Evolutionary conservation across 176 grass and related monocot species (phyloP).

Genomic region (Paspalum vaginatum): DNA sequence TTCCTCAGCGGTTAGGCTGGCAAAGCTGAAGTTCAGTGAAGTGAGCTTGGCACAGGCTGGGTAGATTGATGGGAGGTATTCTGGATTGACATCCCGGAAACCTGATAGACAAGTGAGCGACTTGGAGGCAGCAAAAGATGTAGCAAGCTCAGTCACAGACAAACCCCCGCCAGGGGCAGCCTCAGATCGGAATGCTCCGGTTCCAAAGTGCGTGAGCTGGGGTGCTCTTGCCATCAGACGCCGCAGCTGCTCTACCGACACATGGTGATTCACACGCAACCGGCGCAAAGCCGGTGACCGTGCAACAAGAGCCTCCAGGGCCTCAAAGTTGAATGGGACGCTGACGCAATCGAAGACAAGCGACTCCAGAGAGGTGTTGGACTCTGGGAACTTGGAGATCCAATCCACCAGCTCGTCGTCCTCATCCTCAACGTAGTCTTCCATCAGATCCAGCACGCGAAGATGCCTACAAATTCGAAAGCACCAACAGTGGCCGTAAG

Average conservation of each 20-base stretch:
- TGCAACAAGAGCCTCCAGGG: conserved; percentile 77
- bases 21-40: conserved; percentile 88
- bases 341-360: conserved; percentile 72
- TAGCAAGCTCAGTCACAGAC: conserved; percentile 53
- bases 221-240: conserved; percentile 78
- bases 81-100: conserved; percentile 64
- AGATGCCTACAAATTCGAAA: conserved; percentile 64
- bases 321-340: conserved; percentile 72
- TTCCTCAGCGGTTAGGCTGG: conserved; percentile 56
- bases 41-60: conserved; percentile 74
- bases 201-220: conserved; percentile 80
- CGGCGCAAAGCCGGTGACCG: conserved; percentile 52
- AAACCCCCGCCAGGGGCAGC: conserved; percentile 42
- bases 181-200: conserved; percentile 76
- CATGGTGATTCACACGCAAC: conserved; percentile 78
- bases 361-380: conserved; percentile 63
- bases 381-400: conserved; percentile 88
- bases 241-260: conserved; percentile 68
- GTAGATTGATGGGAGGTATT: conserved; percentile 69
- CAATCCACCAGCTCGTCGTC: conserved; percentile 73
- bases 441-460: conserved; percentile 81
- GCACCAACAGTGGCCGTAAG: conserved; percentile 9
- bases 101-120: conserved; percentile 83
- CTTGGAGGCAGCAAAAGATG: conserved; percentile 59
- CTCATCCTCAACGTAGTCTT: conserved; percentile 75